These are phyloP conservation scores for Gastrolobium villosum DNA, from an alignment of 306 rosid species.

Conservation along the genomic window DNA sequence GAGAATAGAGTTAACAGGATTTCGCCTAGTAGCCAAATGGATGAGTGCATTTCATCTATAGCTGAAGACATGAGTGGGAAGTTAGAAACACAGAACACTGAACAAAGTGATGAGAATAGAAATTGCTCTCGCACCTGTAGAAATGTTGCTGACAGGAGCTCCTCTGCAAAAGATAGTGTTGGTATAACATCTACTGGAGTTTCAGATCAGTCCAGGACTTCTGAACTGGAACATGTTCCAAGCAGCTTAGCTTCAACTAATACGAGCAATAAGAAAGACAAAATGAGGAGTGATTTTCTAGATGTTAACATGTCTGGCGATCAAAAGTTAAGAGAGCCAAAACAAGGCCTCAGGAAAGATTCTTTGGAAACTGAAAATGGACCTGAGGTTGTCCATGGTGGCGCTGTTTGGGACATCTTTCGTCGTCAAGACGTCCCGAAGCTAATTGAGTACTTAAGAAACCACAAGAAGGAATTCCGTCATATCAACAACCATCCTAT, in stretches of 20 bases:
- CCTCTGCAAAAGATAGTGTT: slow-evolving; percentile 30
- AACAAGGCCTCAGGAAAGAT: slow-evolving; percentile 38
- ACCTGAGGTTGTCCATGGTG: slow-evolving; percentile 53
- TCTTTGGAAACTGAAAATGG: slow-evolving; percentile 48
- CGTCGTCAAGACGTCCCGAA: slow-evolving; percentile 80
- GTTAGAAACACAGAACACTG: slow-evolving; percentile 34
- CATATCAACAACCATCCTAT: slow-evolving; percentile 61
- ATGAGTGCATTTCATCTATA: slow-evolving; percentile 43
- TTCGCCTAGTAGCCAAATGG: slow-evolving; percentile 39
- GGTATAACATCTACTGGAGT: slow-evolving; percentile 35
- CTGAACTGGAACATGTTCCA: slow-evolving; percentile 46
- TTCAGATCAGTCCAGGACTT: slow-evolving; percentile 31
- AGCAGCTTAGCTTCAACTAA: slow-evolving; percentile 25
- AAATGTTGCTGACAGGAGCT: slow-evolving; percentile 21
- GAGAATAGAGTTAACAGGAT: slow-evolving; percentile 24
- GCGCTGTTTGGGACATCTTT: slow-evolving; percentile 87
- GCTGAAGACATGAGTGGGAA: slow-evolving; percentile 31
- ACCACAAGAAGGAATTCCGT: slow-evolving; percentile 71
- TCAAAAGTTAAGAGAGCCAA: slow-evolving; percentile 49
- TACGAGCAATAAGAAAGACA: slow-evolving; percentile 29
- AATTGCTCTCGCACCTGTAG: slow-evolving; percentile 14
- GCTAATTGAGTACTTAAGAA: slow-evolving; percentile 61
- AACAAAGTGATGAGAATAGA: slow-evolving; percentile 32
- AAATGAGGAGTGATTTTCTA: slow-evolving; percentile 35
- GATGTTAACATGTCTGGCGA: slow-evolving; percentile 42